These are phyloP conservation scores for Schizosaccharomyces lindneri DNA, from an alignment of 805 yeast species.

Conservation along the genomic window DNA sequence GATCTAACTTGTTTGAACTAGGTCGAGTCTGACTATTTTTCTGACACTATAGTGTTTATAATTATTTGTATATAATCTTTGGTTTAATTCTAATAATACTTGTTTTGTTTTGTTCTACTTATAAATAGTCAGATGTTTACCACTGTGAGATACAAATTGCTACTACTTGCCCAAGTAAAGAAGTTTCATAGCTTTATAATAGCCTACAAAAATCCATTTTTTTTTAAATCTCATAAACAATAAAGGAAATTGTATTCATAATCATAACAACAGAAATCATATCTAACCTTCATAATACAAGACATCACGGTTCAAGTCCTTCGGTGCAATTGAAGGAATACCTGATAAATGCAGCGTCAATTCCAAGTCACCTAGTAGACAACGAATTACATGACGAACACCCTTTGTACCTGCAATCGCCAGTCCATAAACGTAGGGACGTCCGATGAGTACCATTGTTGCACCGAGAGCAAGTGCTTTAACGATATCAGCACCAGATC, in stretches of 20 bases:
- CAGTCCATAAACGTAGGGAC: slow-evolving; percentile 38
- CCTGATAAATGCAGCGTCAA: slow-evolving; percentile 5
- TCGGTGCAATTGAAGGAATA: not conserved
- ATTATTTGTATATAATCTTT: no score
- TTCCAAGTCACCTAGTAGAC: slow-evolving; percentile 7
- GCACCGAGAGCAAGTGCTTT: slow-evolving; percentile 44
- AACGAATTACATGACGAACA: slow-evolving; percentile 14
- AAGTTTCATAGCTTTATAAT: no score
- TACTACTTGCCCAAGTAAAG: no score
- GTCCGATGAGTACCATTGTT: slow-evolving; percentile 32
- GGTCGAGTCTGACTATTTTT: no score
- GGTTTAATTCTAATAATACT: no score
- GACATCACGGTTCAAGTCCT: not conserved
- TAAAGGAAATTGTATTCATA: not conserved
- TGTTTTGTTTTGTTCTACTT: no score
- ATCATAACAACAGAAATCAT: not conserved
- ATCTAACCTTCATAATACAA: not conserved
- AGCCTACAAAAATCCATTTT: no score
- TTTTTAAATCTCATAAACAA: no score
- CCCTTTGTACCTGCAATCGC: slow-evolving; percentile 41
- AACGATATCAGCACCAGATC: slow-evolving; percentile 35
- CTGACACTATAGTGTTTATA: no score
- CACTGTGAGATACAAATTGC: no score
- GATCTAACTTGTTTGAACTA: not conserved
- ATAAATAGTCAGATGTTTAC: no score